Evolutionary conservation across 176 grass and related monocot species (phyloP).

Genomic region (Olyra latifolia): DNA sequence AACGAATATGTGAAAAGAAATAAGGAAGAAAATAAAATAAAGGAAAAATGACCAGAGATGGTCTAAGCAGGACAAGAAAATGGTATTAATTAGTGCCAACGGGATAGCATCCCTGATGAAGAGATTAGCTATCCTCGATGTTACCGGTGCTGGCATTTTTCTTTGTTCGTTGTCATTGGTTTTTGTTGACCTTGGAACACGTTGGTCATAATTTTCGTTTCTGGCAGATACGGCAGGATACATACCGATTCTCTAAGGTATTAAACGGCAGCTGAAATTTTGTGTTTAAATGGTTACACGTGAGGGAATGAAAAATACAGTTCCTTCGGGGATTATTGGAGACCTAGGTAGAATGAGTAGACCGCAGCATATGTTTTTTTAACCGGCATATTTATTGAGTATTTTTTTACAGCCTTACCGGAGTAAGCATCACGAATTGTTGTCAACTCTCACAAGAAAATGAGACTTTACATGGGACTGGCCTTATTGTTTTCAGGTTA

Average conservation of each 20-base stretch:
- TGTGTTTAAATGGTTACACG: not conserved
- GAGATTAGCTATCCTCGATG: not conserved
- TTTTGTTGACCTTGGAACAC: not conserved
- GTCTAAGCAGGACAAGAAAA: not conserved
- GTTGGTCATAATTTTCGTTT: not conserved
- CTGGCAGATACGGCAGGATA: not conserved
- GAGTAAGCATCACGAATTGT: not conserved
- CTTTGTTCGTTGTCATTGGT: not conserved
- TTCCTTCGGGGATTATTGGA: not conserved
- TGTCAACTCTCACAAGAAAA: too few species aligned
- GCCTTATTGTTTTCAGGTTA: too few species aligned
- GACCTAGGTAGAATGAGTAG: not conserved
- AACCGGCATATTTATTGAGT: too few species aligned
- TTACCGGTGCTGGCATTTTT: not conserved
- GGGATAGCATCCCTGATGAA: not conserved
- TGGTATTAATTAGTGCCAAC: not conserved
- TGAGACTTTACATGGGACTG: too few species aligned
- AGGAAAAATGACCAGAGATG: too few species aligned
- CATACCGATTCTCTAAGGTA: not conserved
- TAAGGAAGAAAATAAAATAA: too few species aligned
- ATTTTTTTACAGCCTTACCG: too few species aligned
- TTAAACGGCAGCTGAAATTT: not conserved
- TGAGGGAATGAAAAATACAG: not conserved
- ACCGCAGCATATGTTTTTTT: not conserved
- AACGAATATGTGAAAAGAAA: too few species aligned